Base-by-base conservation (phyloP, 1,284 basidiomycete species). In the Caloboletus inedulis region DNA sequence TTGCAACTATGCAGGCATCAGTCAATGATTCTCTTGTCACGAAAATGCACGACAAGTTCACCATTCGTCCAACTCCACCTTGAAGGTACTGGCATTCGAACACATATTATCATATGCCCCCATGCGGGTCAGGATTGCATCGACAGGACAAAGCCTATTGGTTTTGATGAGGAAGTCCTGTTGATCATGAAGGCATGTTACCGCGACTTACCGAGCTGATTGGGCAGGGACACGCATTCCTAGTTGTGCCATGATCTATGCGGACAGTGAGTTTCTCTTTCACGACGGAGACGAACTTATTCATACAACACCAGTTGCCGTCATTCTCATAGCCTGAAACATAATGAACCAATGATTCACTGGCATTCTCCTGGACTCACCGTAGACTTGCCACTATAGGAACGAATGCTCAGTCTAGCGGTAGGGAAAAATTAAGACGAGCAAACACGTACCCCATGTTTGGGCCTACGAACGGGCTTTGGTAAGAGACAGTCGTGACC, bases 81-180 rank as follows among this genome's bases (percentile, higher is more conserved):
- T 94, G 81, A 97, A 98, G 0, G 94, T 96, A 71, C 92, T 94
- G 0, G 94, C 84, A 60, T 91, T 90, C 2, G 92, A 89, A 69
- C 97, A 97, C 89, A 98, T 96, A 64, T 94, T 94, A 66, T 98
- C 94, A 68, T 96, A 95, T 2, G 97, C 97, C 18, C 97, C 97
- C 96, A 99, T 99, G 27, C 97, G 86, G 7, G 96, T 98, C 54
- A 97, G 82, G 62, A 99, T 98, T 23, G 89, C 79, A 69, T 99
- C 96, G 2, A 98, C 85, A 0, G 97, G 94, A 58, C 87, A 88
- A 44, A 99, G 69, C 33, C 89, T 92, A 52, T 35, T 43, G 18
- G 1, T 34, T 34, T 30, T 10, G 34, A 27, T 49, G 18, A 54
- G 59, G 6, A 4, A 16, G 41, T 35, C 31, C 12, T 37, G 31